These are phyloP conservation scores for Paulownia fortunei DNA, from an alignment of 257 asterid species.

Conservation along the genomic window DNA sequence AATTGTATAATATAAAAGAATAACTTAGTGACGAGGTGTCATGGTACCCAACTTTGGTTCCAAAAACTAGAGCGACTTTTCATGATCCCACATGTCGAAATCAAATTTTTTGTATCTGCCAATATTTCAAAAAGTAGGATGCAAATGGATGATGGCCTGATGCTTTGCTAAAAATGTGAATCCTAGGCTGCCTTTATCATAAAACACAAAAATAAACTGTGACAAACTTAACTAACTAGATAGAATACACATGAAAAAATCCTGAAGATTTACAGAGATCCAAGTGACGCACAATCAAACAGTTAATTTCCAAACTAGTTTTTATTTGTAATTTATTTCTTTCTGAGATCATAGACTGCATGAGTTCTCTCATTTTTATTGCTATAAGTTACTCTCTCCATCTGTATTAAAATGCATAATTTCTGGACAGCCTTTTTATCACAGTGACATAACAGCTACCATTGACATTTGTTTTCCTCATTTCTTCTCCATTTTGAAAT, in stretches of 20 bases:
- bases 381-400: background rate
- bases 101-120: background rate
- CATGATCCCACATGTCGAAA: background rate
- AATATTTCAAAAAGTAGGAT: background rate
- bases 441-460: background rate
- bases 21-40: background rate
- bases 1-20: background rate
- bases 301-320: background rate
- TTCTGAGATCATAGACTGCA: background rate
- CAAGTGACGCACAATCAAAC: background rate
- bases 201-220: background rate
- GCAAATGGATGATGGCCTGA: background rate
- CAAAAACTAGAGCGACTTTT: background rate
- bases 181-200: background rate
- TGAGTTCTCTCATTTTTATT: background rate
- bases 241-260: background rate
- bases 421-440: background rate
- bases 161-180: background rate
- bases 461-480: background rate
- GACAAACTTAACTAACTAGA: background rate
- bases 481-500: background rate
- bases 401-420: background rate
- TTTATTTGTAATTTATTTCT: background rate
- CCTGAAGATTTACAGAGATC: conserved; percentile 4
- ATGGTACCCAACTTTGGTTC: background rate